phyloP scores from a whole-genome alignment of 208 protist species.

The Polymyxa betae region DNA sequence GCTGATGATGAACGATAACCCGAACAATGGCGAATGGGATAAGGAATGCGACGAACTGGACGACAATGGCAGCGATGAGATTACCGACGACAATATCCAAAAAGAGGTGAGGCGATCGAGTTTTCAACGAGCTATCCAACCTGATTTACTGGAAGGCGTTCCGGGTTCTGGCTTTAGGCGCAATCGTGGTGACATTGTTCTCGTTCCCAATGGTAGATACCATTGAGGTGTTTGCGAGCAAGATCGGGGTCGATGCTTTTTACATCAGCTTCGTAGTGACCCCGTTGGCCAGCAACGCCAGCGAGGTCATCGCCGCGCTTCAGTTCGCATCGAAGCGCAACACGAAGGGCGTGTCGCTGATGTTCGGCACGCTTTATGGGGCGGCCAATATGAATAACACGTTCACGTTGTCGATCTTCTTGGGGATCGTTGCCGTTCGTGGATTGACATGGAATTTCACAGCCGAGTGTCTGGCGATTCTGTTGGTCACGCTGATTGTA shows the following conservation, averaged over 20 bases:
- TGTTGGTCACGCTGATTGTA: slow-evolving; percentile 62
- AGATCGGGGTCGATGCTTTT: slow-evolving; percentile 60
- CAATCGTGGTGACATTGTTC: background rate
- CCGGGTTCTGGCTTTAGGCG: background rate
- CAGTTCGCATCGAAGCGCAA: slow-evolving; percentile 33
- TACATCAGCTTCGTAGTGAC: slow-evolving; percentile 72
- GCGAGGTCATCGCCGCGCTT: slow-evolving; percentile 27
- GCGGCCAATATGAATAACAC: slow-evolving; percentile 75
- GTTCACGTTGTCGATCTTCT: slow-evolving; percentile 58
- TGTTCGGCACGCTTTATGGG: slow-evolving; percentile 65
- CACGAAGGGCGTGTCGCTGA: slow-evolving; percentile 21
- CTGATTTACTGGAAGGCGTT: background rate
- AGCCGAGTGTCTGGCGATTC: slow-evolving; percentile 66
- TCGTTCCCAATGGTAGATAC: slow-evolving; percentile 19
- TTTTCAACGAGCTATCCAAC: background rate
- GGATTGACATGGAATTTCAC: slow-evolving; percentile 67
- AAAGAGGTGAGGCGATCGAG: background rate
- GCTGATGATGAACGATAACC: background rate
- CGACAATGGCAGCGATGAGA: background rate
- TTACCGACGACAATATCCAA: background rate
- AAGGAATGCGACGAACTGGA: slow-evolving; percentile 42
- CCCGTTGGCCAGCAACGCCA: slow-evolving; percentile 70
- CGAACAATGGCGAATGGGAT: slow-evolving; percentile 20
- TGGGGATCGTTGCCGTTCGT: slow-evolving; percentile 56
- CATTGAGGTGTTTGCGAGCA: slow-evolving; percentile 24